Evolutionary conservation across 2,329 filamentous ascomycete genomes (phyloP), one percentile per base, ranked within the genome.

Genomic region (Seiridium cupressi): DNA sequence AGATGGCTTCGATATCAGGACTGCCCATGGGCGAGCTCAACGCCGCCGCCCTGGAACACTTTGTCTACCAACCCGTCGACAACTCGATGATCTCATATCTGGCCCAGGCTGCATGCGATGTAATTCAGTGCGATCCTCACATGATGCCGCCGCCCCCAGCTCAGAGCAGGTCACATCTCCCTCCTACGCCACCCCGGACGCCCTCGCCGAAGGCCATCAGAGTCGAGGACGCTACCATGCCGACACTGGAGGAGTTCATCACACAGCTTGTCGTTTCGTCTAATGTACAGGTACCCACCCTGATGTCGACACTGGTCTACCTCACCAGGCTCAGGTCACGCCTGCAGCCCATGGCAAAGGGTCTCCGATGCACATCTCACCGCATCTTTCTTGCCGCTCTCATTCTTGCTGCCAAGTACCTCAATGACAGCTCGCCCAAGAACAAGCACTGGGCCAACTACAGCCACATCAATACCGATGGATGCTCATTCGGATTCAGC

Each of bases 361-460:
- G 95, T 65, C 92, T 98, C 79, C 89, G 91, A 69, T 98, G 95
- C 83, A 98, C 95, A 32, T 92, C 94, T 51, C 95, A 99, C 81
- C 90, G 95, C 70, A 98, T 99, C 83, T 98, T 99, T 80, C 85
- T 99, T 54, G 94, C 92, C 47, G 82, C 91, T 13, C 87, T 94
- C 66, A 95, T 95, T 72, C 82, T 89, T 51, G 88, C 95, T 1
- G 94, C 95, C 69, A 99, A 99, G 88, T 97, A 97, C 76, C 85
- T 98, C 68, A 98, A 99, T 76, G 95, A 98, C 82, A 97, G 93
- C 63, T 97, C 93, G 10, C 95, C 95, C 64, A 98, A 98, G 88
- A 99, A 99, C 86, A 98, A 98, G 88, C 95, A 99, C 84, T 99
- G 95, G 95, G 93, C 95, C 65, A 89, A 88, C 70, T 99, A 98